Evolutionary conservation across 2,329 filamentous ascomycete species (phyloP), one percentile per base, ranked within the genome.

Genomic region (Microthyrium microscopicum): DNA sequence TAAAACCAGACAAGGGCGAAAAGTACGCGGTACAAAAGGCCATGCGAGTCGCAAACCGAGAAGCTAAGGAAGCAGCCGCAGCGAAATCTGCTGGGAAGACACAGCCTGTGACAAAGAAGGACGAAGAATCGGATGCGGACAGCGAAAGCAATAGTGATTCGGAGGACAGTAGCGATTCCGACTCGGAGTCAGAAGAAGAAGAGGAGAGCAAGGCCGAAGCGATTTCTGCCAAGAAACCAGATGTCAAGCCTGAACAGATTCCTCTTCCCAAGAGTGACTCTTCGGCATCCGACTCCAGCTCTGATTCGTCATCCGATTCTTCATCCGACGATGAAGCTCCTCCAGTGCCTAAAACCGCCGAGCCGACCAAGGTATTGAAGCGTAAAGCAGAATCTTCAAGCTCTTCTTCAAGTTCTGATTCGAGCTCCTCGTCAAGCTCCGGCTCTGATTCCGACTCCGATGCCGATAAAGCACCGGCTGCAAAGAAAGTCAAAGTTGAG

Each of bases 121-220:
- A 24, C 19, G 41, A 30, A 34, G 39, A 40, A 16, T 26, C 45
- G 19, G 40, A 44, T 26, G 47, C 42, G 41, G 44, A 42, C 36
- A 43, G 40, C 26, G 40, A 44, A 3, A 45, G 43, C 41, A 48
- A 42, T 35, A 40, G 39, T 12, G 49, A 51, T 20, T 40, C 42
- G 18, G 45, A 46, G 15, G 40, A 37, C 12, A 5, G 5, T 8
- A 38, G 11, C 18, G 32, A 37, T 13, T 22, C 34, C 6, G 33
- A 35, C 7, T 35, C 33, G 11, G 33, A 35, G 6, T 35, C 33
- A 15, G 13, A 17, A 7, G 33, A 17, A 13, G 33, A 35, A 19
- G n/a, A 31, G n/a, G 21, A 49, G 36, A 34, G 39, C 36, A 47
- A 52, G 31, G 37, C 40, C 18, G 31, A 26, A 16, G 38, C 36